These are phyloP conservation scores for Schrenkiella parvula DNA, from an alignment of 345 rosid genomes.

Conservation along the genomic window DNA sequence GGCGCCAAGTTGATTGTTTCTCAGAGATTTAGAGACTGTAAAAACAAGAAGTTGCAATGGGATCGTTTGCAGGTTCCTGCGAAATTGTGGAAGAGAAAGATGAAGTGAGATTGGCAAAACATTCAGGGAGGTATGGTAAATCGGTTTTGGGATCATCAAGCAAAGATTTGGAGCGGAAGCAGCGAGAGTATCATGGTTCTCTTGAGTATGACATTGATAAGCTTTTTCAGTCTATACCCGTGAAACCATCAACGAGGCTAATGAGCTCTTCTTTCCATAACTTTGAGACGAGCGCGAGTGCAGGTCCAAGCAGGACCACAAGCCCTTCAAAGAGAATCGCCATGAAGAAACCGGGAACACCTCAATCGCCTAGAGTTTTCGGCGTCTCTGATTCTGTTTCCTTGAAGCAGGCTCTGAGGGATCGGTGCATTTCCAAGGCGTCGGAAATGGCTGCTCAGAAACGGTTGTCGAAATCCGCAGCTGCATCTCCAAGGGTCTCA, in stretches of 20 bases:
- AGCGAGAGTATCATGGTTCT: constrained; percentile 55
- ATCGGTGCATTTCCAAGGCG: constrained; percentile 88
- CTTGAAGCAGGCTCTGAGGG: constrained; percentile 90
- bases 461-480: constrained; percentile 53
- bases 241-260: constrained; percentile 52
- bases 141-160: constrained; percentile 42
- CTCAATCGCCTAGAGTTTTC: constrained; percentile 55
- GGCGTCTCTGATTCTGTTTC: constrained; percentile 71
- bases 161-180: constrained; percentile 47
- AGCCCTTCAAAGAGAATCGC: constrained; percentile 57
- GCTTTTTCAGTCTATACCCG: constrained; percentile 75
- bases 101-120: constrained; percentile 36
- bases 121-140: constrained; percentile 41
- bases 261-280: constrained; percentile 43
- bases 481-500: constrained; percentile 52
- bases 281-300: constrained; percentile 36
- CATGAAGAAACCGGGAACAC: constrained; percentile 69
- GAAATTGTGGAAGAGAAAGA: constrained; percentile 88
- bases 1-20: neutral
- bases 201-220: constrained; percentile 80
- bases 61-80: constrained; percentile 60
- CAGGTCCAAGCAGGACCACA: constrained; percentile 46
- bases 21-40: neutral
- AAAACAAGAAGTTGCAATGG: constrained; percentile 42
- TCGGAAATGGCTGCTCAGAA: constrained; percentile 97